Conservation (phyloP, 2,329 filamentous ascomycete genomes). For the Ascosphaera apis region DNA sequence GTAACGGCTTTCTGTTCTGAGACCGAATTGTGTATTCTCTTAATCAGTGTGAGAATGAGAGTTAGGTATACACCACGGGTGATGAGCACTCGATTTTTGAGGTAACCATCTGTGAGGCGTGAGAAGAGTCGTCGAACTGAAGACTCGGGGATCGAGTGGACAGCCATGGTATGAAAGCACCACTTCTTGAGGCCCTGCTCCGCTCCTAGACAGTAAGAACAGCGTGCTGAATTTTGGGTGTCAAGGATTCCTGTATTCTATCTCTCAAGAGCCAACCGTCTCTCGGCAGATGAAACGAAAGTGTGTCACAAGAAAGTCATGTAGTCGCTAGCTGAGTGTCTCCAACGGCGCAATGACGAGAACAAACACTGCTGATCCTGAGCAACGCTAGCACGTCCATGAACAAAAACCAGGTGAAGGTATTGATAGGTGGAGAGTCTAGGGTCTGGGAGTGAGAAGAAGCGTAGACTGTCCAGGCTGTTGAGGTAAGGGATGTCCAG, state of each 20-base stretch:
- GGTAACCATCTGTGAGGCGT: constrained; percentile 48
- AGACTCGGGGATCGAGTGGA: constrained; percentile 29
- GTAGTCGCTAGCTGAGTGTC: too few species aligned
- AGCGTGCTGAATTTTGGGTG: too few species aligned
- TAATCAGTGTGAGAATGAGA: constrained; percentile 55
- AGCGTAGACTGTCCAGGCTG: not conserved
- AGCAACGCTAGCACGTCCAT: not conserved
- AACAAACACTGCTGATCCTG: not conserved
- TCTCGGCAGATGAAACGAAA: too few species aligned
- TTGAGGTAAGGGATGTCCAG: not conserved
- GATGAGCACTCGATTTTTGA: constrained; percentile 58
- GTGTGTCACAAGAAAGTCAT: too few species aligned
- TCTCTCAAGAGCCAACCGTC: too few species aligned
- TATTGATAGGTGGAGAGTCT: not conserved
- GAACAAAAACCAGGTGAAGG: not conserved
- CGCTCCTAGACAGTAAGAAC: too few species aligned
- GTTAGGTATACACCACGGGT: constrained; percentile 66
- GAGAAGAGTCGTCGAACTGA: constrained; percentile 42
- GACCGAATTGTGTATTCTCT: constrained; percentile 77
- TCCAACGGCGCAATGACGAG: too few species aligned
- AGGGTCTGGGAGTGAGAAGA: not conserved
- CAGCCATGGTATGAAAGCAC: not conserved
- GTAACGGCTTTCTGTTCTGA: constrained; percentile 79
- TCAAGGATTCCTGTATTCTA: too few species aligned
- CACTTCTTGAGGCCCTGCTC: too few species aligned